Conservation (phyloP, 2,329 filamentous ascomycete species). For the Pseudocercospora vitis region DNA sequence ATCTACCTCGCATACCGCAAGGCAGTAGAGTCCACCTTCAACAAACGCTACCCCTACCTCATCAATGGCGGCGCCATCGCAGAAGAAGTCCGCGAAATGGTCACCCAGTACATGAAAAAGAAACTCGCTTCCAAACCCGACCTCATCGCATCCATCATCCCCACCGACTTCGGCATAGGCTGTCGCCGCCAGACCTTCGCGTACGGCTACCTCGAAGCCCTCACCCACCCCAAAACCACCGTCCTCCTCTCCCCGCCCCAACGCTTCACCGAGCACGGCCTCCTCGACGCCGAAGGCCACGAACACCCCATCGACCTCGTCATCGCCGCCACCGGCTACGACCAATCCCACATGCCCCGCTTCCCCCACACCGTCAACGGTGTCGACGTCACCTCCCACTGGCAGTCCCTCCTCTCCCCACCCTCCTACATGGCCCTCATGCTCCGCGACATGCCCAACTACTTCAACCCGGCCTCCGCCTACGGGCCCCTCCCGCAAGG, state of each 20-base stretch:
- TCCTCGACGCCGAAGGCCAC: constrained; percentile 24
- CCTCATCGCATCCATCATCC: constrained; percentile 23
- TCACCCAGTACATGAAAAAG: constrained; percentile 24
- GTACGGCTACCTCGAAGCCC: constrained; percentile 27
- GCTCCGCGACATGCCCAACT: constrained; percentile 26
- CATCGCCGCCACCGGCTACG: constrained; percentile 28
- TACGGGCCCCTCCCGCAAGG: constrained; percentile 26
- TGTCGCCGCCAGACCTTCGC: constrained; percentile 26
- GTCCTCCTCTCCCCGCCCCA: constrained; percentile 21
- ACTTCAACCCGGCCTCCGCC: constrained; percentile 28
- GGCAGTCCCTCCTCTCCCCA: constrained; percentile 7
- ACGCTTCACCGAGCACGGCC: constrained; percentile 21
- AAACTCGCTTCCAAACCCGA: constrained; percentile 24
- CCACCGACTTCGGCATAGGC: constrained; percentile 25
- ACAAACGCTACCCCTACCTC: constrained; percentile 23
- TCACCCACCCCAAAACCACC: constrained; percentile 23
- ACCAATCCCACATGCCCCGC: constrained; percentile 25
- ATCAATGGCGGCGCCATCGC: constrained; percentile 26
- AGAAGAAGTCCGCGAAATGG: constrained; percentile 20
- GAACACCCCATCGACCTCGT: constrained; percentile 24
- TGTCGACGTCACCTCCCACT: constrained; percentile 15
- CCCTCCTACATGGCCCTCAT: constrained; percentile 28
- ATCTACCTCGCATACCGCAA: constrained; percentile 28
- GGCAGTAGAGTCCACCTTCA: constrained; percentile 23
- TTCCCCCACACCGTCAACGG: constrained; percentile 25